Evolutionary conservation across 2,329 filamentous ascomycete genomes (phyloP).

Genomic region (Xylariaceae sp.): DNA sequence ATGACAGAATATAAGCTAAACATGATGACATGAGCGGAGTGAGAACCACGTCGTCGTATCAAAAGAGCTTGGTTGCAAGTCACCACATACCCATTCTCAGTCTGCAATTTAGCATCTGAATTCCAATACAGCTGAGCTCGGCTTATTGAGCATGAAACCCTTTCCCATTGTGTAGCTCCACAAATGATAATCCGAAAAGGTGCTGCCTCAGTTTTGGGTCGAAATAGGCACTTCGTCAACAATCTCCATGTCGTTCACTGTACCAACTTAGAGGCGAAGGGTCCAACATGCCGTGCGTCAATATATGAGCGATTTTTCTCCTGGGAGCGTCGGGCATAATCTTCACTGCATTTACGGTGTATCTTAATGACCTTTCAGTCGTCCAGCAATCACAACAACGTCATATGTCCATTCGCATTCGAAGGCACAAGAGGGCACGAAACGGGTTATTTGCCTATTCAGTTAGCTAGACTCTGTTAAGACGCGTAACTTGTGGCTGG

Average conservation of each 20-base stretch:
- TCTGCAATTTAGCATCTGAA: background rate
- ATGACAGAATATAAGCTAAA: background rate
- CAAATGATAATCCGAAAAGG: background rate
- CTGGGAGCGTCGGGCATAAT: background rate
- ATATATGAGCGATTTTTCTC: background rate
- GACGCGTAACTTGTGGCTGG: background rate
- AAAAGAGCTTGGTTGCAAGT: background rate
- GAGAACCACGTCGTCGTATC: background rate
- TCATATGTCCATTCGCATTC: background rate
- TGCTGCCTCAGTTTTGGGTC: too few relatives aligned
- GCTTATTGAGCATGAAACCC: background rate
- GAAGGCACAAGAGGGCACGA: background rate
- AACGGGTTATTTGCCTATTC: background rate
- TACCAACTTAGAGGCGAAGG: too few relatives aligned
- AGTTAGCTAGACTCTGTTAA: background rate
- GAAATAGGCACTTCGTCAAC: too few relatives aligned
- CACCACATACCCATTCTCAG: background rate
- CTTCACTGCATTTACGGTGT: background rate
- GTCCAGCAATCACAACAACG: background rate
- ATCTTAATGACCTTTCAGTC: background rate
- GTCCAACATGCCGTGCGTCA: background rate
- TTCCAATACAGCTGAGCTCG: background rate
- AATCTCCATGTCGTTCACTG: too few relatives aligned
- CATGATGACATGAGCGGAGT: background rate
- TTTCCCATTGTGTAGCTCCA: background rate